phyloP scores from a whole-genome alignment of 345 rosid genomes.

The Citrus trifoliata region DNA sequence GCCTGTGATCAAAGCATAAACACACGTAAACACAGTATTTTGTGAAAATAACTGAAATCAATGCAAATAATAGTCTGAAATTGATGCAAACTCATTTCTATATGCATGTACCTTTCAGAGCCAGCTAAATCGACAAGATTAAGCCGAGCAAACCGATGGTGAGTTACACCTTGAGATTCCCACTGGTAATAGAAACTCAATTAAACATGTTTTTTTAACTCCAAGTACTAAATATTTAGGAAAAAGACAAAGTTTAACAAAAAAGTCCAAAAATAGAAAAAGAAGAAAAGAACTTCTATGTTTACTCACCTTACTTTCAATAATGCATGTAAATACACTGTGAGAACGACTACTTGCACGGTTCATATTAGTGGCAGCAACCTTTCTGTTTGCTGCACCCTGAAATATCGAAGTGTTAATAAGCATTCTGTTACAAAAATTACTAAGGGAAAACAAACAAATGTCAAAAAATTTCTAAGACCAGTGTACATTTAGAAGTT shows the following conservation, averaged over 20 bases:
- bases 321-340: constrained; percentile 93
- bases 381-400: constrained; percentile 98
- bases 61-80: background rate
- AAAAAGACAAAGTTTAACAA: constrained; percentile 4
- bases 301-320: constrained; percentile 79
- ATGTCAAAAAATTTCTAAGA: background rate
- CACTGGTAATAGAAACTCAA: constrained; percentile 46
- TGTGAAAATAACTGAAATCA: background rate
- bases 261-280: background rate
- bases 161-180: constrained; percentile 95
- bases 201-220: constrained; percentile 8
- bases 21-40: constrained; percentile 11
- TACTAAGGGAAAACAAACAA: background rate
- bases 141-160: constrained; percentile 95
- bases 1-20: constrained; percentile 45
- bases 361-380: constrained; percentile 98
- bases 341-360: constrained; percentile 99
- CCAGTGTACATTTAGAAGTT: background rate
- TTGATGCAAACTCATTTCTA: background rate
- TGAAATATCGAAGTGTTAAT: constrained; percentile 22
- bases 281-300: background rate
- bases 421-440: background rate
- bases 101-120: constrained; percentile 74
- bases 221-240: background rate
- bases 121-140: constrained; percentile 99